Evolutionary conservation across 768 basidiomycete genomes (phyloP).

Genomic region (Asterophora lycoperdoides): DNA sequence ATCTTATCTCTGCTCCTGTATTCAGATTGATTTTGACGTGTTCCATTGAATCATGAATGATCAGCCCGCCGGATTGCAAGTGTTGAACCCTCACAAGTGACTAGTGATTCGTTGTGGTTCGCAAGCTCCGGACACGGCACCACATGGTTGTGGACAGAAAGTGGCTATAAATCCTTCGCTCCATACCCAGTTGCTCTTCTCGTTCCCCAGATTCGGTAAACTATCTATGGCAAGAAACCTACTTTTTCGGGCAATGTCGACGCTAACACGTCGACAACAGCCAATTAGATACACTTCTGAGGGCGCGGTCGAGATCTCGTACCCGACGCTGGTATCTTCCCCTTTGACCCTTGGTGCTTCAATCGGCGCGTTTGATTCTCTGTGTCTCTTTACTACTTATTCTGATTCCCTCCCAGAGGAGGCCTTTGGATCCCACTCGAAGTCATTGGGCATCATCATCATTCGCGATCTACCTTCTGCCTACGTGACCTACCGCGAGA

Average conservation of each 20-base stretch:
- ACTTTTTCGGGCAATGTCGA: slow-evolving; percentile 13
- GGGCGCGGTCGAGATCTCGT: slow-evolving; percentile 60
- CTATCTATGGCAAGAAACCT: slow-evolving; percentile 19
- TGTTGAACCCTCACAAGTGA: too few relatives aligned
- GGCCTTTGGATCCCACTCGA: slow-evolving; percentile 78
- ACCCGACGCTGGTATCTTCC: slow-evolving; percentile 48
- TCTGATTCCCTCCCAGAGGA: slow-evolving; percentile 41
- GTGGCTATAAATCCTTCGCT: too few relatives aligned
- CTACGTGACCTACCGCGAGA: slow-evolving; percentile 61
- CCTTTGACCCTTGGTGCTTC: slow-evolving; percentile 51
- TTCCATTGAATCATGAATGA: too few relatives aligned
- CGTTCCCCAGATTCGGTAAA: background rate
- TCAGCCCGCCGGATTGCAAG: too few relatives aligned
- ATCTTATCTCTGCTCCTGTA: background rate
- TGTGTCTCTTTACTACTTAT: background rate
- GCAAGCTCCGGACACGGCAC: too few relatives aligned
- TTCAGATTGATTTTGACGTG: background rate
- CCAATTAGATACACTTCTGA: slow-evolving; percentile 36
- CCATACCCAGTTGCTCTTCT: background rate
- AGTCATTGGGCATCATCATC: slow-evolving; percentile 77
- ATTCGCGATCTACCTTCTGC: slow-evolving; percentile 73
- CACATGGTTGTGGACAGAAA: too few relatives aligned
- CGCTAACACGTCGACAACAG: slow-evolving; percentile 17
- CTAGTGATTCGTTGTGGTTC: too few relatives aligned
- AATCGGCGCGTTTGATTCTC: slow-evolving; percentile 48